Evolutionary conservation across 352 stramenopile species (phyloP).

Genomic region (Thalassiosira ordinaria): DNA sequence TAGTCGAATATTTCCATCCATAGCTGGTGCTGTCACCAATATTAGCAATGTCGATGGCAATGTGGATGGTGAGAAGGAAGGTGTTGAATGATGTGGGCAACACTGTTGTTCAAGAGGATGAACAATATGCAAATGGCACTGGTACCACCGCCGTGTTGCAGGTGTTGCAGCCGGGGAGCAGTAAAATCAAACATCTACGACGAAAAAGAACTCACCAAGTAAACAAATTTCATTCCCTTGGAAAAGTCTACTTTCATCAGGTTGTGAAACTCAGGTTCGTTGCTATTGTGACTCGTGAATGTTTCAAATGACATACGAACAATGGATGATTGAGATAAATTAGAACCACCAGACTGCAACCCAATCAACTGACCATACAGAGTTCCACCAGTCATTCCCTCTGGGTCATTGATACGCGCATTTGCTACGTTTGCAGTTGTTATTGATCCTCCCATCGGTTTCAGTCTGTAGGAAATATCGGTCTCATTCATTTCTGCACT

Average conservation of each 20-base stretch:
- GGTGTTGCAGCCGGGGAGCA: too few species aligned
- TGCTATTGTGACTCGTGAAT: slow-evolving; percentile 18
- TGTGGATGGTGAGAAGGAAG: neutral
- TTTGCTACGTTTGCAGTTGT: slow-evolving; percentile 71
- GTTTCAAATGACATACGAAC: slow-evolving; percentile 51
- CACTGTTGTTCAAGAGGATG: too few species aligned
- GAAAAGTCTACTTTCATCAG: slow-evolving; percentile 52
- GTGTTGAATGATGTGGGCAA: too few species aligned
- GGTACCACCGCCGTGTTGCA: too few species aligned
- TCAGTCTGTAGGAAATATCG: slow-evolving; percentile 54
- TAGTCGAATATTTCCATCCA: slow-evolving; percentile 83
- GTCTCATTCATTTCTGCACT: slow-evolving; percentile 80
- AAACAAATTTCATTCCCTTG: slow-evolving; percentile 2
- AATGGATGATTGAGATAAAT: slow-evolving; percentile 34
- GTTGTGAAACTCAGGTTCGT: slow-evolving; percentile 32
- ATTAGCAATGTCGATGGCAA: neutral
- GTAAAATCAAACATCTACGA: too few species aligned
- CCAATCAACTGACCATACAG: slow-evolving; percentile 81
- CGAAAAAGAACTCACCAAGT: too few species aligned
- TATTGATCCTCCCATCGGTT: slow-evolving; percentile 57
- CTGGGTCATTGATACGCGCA: slow-evolving; percentile 66
- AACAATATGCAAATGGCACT: too few species aligned
- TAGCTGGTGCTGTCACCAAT: neutral
- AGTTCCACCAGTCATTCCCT: slow-evolving; percentile 48
- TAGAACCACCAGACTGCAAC: slow-evolving; percentile 51